Percentiles rank a stretch among this genome's conserved stretches.
Conservation (phyloP, 768 basidiomycete genomes). For the Infundibulicybe gibba region DNA sequence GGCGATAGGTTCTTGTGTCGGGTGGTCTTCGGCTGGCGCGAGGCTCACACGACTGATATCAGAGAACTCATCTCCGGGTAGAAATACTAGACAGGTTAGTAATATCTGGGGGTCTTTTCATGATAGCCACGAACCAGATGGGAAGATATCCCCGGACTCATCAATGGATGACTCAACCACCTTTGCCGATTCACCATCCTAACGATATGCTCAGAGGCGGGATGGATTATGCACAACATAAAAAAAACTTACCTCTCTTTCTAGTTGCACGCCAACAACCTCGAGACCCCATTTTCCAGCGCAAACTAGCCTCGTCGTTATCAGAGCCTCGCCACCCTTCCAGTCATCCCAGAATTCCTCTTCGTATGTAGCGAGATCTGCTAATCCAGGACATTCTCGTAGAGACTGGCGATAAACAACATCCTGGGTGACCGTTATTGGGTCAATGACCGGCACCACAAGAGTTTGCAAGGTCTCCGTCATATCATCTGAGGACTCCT, state of each 20-base stretch:
- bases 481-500: constrained; percentile 22
- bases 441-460: constrained; percentile 59
- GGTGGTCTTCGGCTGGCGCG: constrained; percentile 32
- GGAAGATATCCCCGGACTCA: constrained; percentile 37
- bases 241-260: constrained; percentile 38
- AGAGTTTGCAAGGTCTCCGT: constrained; percentile 70
- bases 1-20: constrained; percentile 27
- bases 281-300: constrained; percentile 53
- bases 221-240: background rate
- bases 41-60: constrained; percentile 52
- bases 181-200: constrained; percentile 43
- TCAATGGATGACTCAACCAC: constrained; percentile 54
- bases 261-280: constrained; percentile 45
- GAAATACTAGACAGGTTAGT: constrained; percentile 41
- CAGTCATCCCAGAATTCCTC: constrained; percentile 47
- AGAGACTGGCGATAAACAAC: constrained; percentile 50
- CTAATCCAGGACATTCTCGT: constrained; percentile 38
- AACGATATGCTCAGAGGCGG: background rate
- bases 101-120: background rate
- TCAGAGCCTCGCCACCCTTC: constrained; percentile 52
- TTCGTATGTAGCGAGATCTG: constrained; percentile 54
- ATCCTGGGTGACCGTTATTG: constrained; percentile 52
- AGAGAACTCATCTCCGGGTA: constrained; percentile 62
- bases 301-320: constrained; percentile 49
- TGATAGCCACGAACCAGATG: constrained; percentile 34